Base-by-base conservation (phyloP, 1,284 basidiomycete genomes). In the Microbotryum violaceum region DNA sequence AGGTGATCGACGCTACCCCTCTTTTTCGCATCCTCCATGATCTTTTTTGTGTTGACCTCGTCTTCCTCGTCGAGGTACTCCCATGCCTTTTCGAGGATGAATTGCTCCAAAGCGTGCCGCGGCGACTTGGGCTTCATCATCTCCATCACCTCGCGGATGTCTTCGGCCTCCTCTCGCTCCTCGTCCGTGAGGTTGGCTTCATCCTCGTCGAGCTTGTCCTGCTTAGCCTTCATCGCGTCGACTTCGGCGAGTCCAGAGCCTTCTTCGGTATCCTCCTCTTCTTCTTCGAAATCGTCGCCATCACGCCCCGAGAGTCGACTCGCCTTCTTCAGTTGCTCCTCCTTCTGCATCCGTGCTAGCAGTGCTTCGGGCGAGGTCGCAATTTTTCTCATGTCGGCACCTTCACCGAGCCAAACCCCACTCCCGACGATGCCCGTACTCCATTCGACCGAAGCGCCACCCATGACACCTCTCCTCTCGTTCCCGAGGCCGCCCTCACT, bases 351-450 rank as follows among this genome's bases (percentile, higher is more conserved):
- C 45, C 25, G 27, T 7, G 55, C 29, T 12, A n/a, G 16, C 25
- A 29, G 25, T 33, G 25, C 51, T 25, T n/a, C 25, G 51, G 31
- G 25, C 25, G 33, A 53, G 16, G 51, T 16, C 25, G 49, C n/a
- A 25, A 63, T 52, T 53, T 65, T 63, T 21, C 44, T 29, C 64
- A 65, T 65, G 58, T 65, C 64, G 49, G 60, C 64, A 14, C 27
- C 16, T 20, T 56, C 50, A 1, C 64, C 64, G n/a, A 65, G 56
- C 18, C 46, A 65, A 3, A n/a, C 44, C 7, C 64, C 64, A 37
- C 50, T 55, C 4, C 64, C 64, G 16, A 65, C 61, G 33, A 65
- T 49, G 37, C 64, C 64, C 14, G 57, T 57, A 44, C 46, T 50
- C 64, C 64, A 65, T 31, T 63, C 58, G 25, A 56, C 47, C 20